phyloP scores from a whole-genome alignment of 805 yeast genomes.

The Phaffomyces opuntiae region DNA sequence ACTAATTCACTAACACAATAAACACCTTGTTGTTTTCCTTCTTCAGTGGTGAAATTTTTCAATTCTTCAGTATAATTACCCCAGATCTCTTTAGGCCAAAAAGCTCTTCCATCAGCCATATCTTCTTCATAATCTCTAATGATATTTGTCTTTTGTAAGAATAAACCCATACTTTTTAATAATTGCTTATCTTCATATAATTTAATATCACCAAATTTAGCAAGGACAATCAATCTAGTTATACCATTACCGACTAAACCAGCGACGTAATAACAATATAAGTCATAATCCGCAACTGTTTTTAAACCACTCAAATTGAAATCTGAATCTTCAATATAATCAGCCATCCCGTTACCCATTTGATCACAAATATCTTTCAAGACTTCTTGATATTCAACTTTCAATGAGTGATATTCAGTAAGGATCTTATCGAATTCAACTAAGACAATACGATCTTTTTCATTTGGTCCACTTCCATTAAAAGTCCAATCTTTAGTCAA shows the following conservation, averaged over 20 bases:
- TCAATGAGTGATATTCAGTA: constrained; percentile 63
- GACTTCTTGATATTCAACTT: constrained; percentile 70
- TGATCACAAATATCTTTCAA: constrained; percentile 68
- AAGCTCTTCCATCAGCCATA: constrained; percentile 82
- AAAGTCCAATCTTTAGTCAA: constrained; percentile 72
- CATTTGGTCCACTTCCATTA: constrained; percentile 64
- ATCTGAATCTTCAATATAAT: constrained; percentile 70
- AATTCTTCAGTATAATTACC: constrained; percentile 62
- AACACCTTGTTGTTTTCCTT: constrained; percentile 47
- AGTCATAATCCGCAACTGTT: constrained; percentile 75
- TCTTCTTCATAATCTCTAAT: constrained; percentile 95
- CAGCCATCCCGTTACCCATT: constrained; percentile 99
- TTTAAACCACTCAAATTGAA: constrained; percentile 74
- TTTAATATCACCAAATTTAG: constrained; percentile 56
- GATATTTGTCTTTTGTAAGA: constrained; percentile 92
- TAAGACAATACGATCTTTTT: constrained; percentile 74
- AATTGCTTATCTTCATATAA: constrained; percentile 48
- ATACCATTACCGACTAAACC: constrained; percentile 97
- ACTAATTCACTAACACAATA: constrained; percentile 78
- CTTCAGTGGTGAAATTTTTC: constrained; percentile 48
- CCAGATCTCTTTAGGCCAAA: constrained; percentile 97
- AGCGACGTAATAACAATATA: constrained; percentile 95
- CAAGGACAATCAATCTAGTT: constrained; percentile 72
- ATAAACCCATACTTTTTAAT: constrained; percentile 87
- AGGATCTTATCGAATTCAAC: constrained; percentile 71